phyloP scores from a whole-genome alignment of 306 rosid genomes.

The Vicia faba region DNA sequence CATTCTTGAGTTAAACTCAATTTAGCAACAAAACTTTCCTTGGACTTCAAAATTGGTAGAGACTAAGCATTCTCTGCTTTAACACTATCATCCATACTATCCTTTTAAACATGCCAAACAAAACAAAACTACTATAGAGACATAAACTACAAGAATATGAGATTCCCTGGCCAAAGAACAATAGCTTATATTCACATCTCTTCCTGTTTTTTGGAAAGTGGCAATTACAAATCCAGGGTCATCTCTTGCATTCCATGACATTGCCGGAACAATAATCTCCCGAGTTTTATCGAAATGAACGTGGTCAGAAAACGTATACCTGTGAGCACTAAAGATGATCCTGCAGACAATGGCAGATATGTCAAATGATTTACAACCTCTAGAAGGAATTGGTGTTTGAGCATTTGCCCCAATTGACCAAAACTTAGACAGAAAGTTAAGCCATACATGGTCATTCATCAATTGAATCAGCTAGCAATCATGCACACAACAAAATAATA shows the following conservation, averaged over 20 bases:
- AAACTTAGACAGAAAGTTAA: constrained; percentile 6
- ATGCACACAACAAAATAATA: too few species aligned
- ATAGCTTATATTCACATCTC: constrained; percentile 55
- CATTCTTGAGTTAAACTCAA: neutral
- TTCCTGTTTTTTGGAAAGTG: constrained; percentile 53
- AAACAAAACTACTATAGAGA: constrained; percentile 44
- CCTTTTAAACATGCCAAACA: constrained; percentile 42
- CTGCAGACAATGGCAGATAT: constrained; percentile 42
- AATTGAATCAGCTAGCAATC: too few species aligned
- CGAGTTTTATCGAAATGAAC: constrained; percentile 60
- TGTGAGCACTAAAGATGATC: constrained; percentile 69
- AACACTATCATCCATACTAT: neutral
- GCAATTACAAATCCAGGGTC: constrained; percentile 77
- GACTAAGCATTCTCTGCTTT: neutral
- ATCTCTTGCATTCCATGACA: constrained; percentile 72
- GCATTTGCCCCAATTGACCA: neutral
- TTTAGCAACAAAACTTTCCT: constrained; percentile 5
- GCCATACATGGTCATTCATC: neutral
- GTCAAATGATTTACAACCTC: constrained; percentile 1
- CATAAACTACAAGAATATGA: constrained; percentile 46
- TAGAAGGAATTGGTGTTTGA: constrained; percentile 6
- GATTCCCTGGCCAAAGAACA: constrained; percentile 74
- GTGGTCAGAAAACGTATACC: constrained; percentile 43
- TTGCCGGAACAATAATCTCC: constrained; percentile 67
- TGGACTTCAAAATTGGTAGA: constrained; percentile 17